Evolutionary conservation across 805 yeast genomes (phyloP), one percentile per base, ranked within the genome.

Genomic region (Cyberlindnera xylosilytica): DNA sequence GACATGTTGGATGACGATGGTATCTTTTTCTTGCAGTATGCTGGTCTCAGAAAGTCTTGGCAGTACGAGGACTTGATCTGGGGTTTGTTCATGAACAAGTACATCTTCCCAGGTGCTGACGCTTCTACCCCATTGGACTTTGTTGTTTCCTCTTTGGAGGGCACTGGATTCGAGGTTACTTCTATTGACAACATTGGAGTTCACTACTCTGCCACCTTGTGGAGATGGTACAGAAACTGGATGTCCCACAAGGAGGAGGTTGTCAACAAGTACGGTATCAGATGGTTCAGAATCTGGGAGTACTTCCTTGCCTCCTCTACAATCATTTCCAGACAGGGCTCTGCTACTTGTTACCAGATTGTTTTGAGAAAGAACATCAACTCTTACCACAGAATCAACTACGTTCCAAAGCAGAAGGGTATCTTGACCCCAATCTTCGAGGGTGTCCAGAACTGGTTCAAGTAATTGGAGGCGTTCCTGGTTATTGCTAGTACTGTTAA

Each of bases 171-270:
- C 61, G 97, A 88, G 71, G 78, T 87, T 53, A 89, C 81, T 40
- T 72, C 83, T 33, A 68, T 86, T 45, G 97, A 88, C 65, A 88
- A 85, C 67, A 85, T 88, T 56, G 97, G 97, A 65, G 95, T 88
- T 42, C 90, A 87, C 63, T 88, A 88, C 72, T 86, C 95, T 40
- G 87, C 90, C 34, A 88, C 97, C 44, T 69, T 88, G 59, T 87
- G 90, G 87, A 80, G 83, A 69, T 88, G 97, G 97, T 89, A 89
- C 78, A 72, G 91, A 65, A 88, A 88, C 79, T 88, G 97, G 97
- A 61, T 85, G 59, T 81, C 82, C 47, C 87, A 88, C 78, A 78
- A 77, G 68, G 90, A 86, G 38, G 72, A 78, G 61, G 87, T 78
- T 49, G 71, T 81, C 47, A 74, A 76, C 70, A 87, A 85, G 70